A percentile compares a stretch with the other conserved stretches of the same genome.
Conservation (phyloP, 2,329 filamentous ascomycete species). For the Neocucurbitaria cava region DNA sequence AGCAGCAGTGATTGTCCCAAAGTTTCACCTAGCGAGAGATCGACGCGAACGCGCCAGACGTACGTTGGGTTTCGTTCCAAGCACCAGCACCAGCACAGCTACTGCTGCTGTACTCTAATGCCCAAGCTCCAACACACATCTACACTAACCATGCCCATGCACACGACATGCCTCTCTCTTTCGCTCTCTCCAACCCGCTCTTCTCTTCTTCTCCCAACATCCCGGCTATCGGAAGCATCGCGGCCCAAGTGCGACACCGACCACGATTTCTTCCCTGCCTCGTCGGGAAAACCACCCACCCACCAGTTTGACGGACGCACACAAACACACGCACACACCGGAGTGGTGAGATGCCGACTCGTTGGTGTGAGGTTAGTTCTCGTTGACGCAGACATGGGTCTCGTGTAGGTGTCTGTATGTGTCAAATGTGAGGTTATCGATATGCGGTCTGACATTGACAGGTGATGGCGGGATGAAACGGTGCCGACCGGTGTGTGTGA, state of each 20-base stretch:
- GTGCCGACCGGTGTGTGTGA: too few species aligned
- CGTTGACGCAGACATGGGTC: neutral
- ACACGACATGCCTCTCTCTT: too few species aligned
- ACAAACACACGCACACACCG: neutral
- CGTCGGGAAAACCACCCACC: too few species aligned
- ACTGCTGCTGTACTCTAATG: neutral
- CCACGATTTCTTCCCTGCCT: neutral
- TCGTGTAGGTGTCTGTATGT: too few species aligned
- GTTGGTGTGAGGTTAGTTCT: neutral
- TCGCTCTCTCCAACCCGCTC: neutral
- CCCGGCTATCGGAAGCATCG: slow-evolving; percentile 9
- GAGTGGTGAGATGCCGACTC: slow-evolving; percentile 2
- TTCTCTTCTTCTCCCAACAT: neutral
- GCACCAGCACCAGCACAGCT: too few species aligned
- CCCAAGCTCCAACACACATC: too few species aligned
- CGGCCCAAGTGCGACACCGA: slow-evolving; percentile 13
- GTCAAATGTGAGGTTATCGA: slow-evolving; percentile 30
- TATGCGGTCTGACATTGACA: slow-evolving; percentile 29
- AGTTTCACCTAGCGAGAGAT: too few species aligned
- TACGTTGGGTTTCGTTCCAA: too few species aligned
- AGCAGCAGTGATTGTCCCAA: too few species aligned
- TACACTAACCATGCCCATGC: too few species aligned
- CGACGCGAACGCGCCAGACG: too few species aligned
- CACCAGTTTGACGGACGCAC: too few species aligned
- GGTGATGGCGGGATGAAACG: slow-evolving; percentile 8